These are phyloP conservation scores for Penicillium aurantiogriseum DNA, from an alignment of 2,329 filamentous ascomycete genomes.

Conservation along the genomic window DNA sequence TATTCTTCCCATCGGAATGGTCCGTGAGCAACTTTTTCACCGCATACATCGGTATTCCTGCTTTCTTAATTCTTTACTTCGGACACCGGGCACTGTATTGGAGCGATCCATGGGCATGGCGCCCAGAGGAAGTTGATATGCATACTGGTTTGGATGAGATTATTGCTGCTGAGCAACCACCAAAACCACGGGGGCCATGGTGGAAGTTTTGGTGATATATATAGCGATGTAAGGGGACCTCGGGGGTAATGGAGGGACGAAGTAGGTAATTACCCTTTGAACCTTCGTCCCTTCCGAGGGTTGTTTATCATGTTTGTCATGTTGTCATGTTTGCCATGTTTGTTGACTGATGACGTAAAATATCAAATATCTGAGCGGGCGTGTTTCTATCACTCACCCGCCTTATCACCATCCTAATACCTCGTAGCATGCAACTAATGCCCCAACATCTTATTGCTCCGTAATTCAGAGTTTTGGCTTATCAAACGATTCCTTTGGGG, in stretches of 20 bases:
- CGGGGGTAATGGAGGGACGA: too few species aligned
- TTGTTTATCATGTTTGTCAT: too few species aligned
- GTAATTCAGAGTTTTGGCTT: background rate
- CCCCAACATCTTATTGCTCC: background rate
- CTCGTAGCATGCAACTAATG: background rate
- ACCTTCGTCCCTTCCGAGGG: too few species aligned
- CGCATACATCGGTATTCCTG: conserved; percentile 64
- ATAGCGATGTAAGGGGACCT: too few species aligned
- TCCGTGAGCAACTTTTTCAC: conserved; percentile 63
- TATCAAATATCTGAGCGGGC: background rate
- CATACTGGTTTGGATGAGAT: conserved; percentile 54
- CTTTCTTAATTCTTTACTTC: conserved; percentile 57
- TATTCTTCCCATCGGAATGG: conserved; percentile 68
- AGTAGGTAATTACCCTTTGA: too few species aligned
- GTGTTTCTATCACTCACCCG: background rate
- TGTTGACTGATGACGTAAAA: too few species aligned
- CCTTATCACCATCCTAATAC: conserved; percentile 3
- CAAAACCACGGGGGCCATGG: conserved; percentile 32
- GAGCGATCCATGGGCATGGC: conserved; percentile 53
- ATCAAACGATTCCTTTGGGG: background rate
- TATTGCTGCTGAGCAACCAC: conserved; percentile 46
- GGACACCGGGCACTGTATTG: conserved; percentile 50
- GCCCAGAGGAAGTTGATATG: conserved; percentile 53
- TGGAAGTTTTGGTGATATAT: conserved; percentile 28
- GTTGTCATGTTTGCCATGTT: too few species aligned